Evolutionary conservation across 768 basidiomycete species (phyloP).

Genomic region (Tephrocybe rancida): DNA sequence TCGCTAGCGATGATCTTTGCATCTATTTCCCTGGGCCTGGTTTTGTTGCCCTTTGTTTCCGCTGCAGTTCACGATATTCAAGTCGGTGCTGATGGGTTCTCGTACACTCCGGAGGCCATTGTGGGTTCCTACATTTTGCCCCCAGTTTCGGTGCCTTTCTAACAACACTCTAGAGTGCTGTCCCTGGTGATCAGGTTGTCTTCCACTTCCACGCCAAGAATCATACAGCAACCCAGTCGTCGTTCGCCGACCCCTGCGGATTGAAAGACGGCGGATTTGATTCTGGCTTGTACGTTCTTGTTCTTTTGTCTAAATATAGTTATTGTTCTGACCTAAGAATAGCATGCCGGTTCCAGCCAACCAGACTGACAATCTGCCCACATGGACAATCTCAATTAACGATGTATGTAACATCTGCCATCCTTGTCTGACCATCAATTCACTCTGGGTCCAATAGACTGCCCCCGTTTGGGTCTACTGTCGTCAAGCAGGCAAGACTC

Average conservation of each 20-base stretch:
- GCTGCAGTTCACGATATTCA: conserved; percentile 54
- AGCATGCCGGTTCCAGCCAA: conserved; percentile 58
- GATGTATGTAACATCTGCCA: conserved; percentile 31
- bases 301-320: conserved; percentile 3
- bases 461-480: conserved; percentile 65
- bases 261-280: conserved; percentile 51
- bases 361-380: conserved; percentile 48
- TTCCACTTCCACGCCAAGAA: conserved; percentile 65
- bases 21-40: conserved; percentile 48
- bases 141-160: background rate
- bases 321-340: conserved; percentile 9
- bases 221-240: conserved; percentile 54
- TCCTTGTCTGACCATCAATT: background rate
- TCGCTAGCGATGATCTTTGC: conserved; percentile 47
- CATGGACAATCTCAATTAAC: conserved; percentile 53
- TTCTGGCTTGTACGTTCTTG: conserved; percentile 55
- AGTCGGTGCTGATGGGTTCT: conserved; percentile 49
- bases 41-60: conserved; percentile 49
- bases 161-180: conserved; percentile 36
- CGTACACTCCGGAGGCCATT: conserved; percentile 54
- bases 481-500: conserved; percentile 49
- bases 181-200: conserved; percentile 58
- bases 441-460: conserved; percentile 34
- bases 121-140: conserved; percentile 31
- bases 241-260: conserved; percentile 57